Base-by-base conservation (phyloP, 164 flowering plant genomes). In the Piper longum region DNA sequence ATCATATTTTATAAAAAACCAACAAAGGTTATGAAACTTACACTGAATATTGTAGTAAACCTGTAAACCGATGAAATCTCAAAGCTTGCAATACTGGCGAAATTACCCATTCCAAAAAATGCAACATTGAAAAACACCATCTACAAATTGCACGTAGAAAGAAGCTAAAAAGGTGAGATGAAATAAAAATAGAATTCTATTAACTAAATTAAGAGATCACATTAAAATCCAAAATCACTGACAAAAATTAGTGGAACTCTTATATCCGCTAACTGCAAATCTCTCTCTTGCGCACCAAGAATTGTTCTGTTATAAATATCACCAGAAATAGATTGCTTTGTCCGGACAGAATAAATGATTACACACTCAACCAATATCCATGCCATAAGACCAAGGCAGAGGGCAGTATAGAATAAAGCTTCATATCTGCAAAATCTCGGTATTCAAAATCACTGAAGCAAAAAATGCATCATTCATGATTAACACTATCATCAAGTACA, bases 11-110 rank as follows among this genome's bases (percentile, higher is more conserved):
- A 17, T 13, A 44, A 45, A 60, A 18, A n/a, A 52, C 56, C 26
- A 26, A 19, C 56, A 26, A 17, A 26, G 12, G 44, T 18, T 14
- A 44, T n/a, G 12, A 18, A 45, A 75, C 98, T 83, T 81, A 89
- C 98, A 68, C 86, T 92, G 84, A 92, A 92, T 71, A 92, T 71
- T 52, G 96, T 92, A 78, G 89, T 87, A 76, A 92, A 92, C 41
- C 98, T 85, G 67, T 89, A 92, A 48, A 92, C 98, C 45, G 98
- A 92, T 57, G 98, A 92, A 67, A 92, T 92, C 79, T 92, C 98
- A 72, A 92, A 92, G 75, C 98, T 92, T 60, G 98, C 98, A 69
- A 92, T 92, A 69, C 98, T 92, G 54, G 98, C 98, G 67, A 92
- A 92, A 69, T 92, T 89, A 17, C 96, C 98, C 63, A 93, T 92